phyloP scores from a whole-genome alignment of 768 basidiomycete species.

The Tricholoma furcatifolium region DNA sequence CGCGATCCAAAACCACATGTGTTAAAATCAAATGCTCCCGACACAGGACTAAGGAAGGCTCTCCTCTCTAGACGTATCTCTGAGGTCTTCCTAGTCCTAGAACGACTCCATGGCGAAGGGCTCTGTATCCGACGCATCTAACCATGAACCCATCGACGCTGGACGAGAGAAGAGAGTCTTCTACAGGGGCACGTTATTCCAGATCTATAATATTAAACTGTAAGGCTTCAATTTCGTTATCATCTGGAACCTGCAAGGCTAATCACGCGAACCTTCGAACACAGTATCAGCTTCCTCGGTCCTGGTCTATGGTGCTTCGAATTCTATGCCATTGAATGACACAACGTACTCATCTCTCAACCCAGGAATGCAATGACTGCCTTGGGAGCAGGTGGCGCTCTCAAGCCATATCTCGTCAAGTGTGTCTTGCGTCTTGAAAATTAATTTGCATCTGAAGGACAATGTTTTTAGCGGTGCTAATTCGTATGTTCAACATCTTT shows the following conservation, averaged over 20 bases:
- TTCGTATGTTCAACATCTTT: not conserved
- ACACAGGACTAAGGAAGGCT: too few relatives aligned
- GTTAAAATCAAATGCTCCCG: too few relatives aligned
- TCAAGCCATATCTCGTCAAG: slow-evolving; percentile 18
- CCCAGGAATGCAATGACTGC: slow-evolving; percentile 17
- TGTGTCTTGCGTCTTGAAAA: not conserved
- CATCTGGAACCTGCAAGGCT: not conserved
- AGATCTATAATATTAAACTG: slow-evolving; percentile 14
- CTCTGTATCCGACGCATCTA: not conserved
- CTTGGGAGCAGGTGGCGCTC: slow-evolving; percentile 17
- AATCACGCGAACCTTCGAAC: not conserved
- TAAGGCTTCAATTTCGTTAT: not conserved
- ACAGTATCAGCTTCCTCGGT: slow-evolving; percentile 9
- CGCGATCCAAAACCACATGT: too few relatives aligned
- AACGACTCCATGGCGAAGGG: not conserved
- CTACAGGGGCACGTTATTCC: slow-evolving; percentile 15
- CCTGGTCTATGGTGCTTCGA: slow-evolving; percentile 10
- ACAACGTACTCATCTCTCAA: not conserved
- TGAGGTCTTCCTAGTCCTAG: too few relatives aligned
- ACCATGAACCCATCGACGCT: not conserved
- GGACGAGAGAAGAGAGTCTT: slow-evolving; percentile 1
- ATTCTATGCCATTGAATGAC: not conserved
- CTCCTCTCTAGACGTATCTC: too few relatives aligned
- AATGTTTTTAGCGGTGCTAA: not conserved
- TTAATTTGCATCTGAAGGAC: not conserved